Base-by-base conservation (phyloP, 169 alveolate genomes). In the Eimeria maxima region DNA sequence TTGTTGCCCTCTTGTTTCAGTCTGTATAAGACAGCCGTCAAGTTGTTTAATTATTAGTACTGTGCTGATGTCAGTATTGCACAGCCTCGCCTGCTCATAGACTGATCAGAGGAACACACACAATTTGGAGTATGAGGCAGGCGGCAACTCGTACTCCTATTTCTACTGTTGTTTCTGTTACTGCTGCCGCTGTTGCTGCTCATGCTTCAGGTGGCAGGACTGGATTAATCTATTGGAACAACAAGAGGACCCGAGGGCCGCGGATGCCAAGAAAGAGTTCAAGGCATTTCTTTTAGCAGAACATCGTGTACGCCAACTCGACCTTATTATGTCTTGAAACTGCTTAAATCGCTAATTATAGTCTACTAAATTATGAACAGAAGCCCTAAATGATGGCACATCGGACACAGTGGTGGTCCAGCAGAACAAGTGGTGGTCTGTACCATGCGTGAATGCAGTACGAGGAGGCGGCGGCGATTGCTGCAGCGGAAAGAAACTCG, bases 381-480 rank as follows among this genome's bases (percentile, higher is more conserved):
- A 33, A 33, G 38, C 38, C 38, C 38, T 33, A 33, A 33, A 33
- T 33, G 2, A 33, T 33, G 1, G 38, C 38, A 33, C 0, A 33
- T 33, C 38, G 38, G 38, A 0, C 38, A 33, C 38, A 33, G 1
- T 33, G 38, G 38, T 1, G 38, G 38, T 33, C 38, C 38, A 33
- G 38, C 38, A 33, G 38, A 33, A 33, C 38, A 33, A 1, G 38
- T 33, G 38, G 38, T 33, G 38, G 38, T 33, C 38, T 33, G 38
- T 33, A 33, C 38, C 38, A 27, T 69, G 33, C 44, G 13, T 38
- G 44, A 4, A 47, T 76, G 87, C 87, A 76, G 87, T 76, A 38
- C 53, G 87, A 76, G 45, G 87, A 76, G 87, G 55, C 57, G 22
- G 87, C 87, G 47, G 57, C 22, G 14, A n/a, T 76, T 76, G 29